Base-by-base conservation (phyloP, 768 basidiomycete genomes). In the Suillus clintonianus region DNA sequence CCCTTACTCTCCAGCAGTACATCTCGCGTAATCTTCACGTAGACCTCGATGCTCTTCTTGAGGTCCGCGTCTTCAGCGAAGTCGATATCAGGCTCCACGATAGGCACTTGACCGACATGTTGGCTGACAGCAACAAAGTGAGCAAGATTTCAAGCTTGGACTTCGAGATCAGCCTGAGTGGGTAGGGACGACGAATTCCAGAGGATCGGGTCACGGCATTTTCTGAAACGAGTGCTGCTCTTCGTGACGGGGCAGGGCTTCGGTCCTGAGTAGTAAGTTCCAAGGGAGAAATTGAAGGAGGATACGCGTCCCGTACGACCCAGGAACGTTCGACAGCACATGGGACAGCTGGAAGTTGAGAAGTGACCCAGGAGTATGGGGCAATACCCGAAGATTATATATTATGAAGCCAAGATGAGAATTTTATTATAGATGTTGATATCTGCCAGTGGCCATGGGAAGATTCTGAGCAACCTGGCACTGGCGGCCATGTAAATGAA, bases 11-110 rank as follows among this genome's bases (percentile, higher is more conserved):
- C 82, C 8, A 85, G 70, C 41, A 85, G 72, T 34, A 85, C 81
- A 1, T 45, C 79, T 70, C 30, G 80, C 79, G 68, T 81, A 84
- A 13, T 78, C 71, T 77, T 77, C 67, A 82, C 76, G 58, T 84
- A 82, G 42, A 85, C 77, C 63, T 83, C 80, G 1, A 76, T 76
- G 62, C 82, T 84, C 64, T 81, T 74, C 41, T 70, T 73, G 59
- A 85, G 67, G 65, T 81, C 78, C 22, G 82, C 81, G 50, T 85
- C 83, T 37, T 75, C 82, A 30, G 77, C 74, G 65, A 84, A 83
- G 67, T 85, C 81, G n/a, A 84, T 79, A 66, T 85, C 84, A 14
- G 82, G 84, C 66, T 85, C 83, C 8, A 85, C 78, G 60, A 85
- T 81, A 5, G 83, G 83, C 19, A 84, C 82, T 24, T 85, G 67